Evolutionary conservation across 2,329 filamentous ascomycete species (phyloP), one percentile per base, ranked within the genome.

Genomic region (Fusarium aywerte): DNA sequence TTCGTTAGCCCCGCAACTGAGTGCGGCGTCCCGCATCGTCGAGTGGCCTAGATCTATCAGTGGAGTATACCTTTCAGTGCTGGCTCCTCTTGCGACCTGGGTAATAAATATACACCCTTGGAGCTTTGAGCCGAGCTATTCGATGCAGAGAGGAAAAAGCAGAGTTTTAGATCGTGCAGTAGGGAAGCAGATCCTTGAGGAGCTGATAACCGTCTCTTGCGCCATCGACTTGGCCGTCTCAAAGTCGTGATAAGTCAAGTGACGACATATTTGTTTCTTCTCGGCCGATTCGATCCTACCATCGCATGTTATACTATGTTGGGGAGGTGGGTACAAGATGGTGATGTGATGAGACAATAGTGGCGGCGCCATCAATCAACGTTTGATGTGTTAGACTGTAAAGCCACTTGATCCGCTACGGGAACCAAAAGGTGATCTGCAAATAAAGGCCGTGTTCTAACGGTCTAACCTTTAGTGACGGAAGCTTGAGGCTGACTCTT

Each of bases 351-450:
- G 35, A 39, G 42, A 20, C 13, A 33, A 53, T 20, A 20, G 64
- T 68, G 65, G 65, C 55, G 65, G 33, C 65, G 65, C 55, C 60
- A 53, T 53, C n/a, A n/a, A 49, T 8, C 25, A 49, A 47, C 36
- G 27, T 31, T 54, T 44, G 18, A 21, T 44, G 44, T 45, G 21
- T 23, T 31, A n/a, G 49, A 48, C 65, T 66, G 35, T 32, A 47
- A 54, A 39, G 48, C 56, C 54, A 51, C 42, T 23, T 58, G 56
- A 21, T 36, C 29, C 52, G 56, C 48, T 45, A 51, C 48, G 9
- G 36, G 31, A 55, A 21, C 31, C 35, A 42, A 45, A 43, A 47
- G 38, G 21, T 35, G 21, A 7, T 25, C 29, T n/a, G n/a, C 27
- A 21, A 38, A 13, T 32, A 29, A 21, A 36, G 23, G 31, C 35